Conservation (phyloP, 441 rosid genomes). For the Populus hybrid region DNA sequence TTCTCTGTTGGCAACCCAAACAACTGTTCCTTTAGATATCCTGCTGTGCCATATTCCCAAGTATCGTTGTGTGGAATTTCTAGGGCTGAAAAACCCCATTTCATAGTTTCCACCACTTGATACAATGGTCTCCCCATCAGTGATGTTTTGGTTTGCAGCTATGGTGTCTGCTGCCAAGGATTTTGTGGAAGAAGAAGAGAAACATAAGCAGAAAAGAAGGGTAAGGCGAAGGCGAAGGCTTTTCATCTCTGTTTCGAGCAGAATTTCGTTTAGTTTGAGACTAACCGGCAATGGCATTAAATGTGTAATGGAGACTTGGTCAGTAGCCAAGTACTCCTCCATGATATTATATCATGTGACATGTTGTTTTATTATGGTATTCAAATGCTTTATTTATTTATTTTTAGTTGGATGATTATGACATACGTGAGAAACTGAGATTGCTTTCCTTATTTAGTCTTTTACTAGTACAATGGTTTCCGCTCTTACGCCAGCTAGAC, state of each 20-base stretch:
- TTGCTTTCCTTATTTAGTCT: not conserved
- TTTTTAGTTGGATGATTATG: not conserved
- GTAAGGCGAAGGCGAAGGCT: not conserved
- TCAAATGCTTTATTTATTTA: no score
- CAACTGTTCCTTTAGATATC: not conserved
- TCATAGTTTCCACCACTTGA: not conserved
- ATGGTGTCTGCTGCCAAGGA: slow-evolving; percentile 2
- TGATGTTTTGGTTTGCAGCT: not conserved
- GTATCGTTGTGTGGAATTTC: not conserved
- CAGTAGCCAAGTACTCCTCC: not conserved
- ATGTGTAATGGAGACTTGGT: not conserved
- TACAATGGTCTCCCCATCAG: slow-evolving; percentile 1
- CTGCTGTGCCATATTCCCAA: slow-evolving; percentile 8
- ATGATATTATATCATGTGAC: not conserved
- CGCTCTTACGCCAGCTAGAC: no score
- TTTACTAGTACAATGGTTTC: no score
- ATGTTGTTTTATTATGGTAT: not conserved
- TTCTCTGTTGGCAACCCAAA: slow-evolving; percentile 16
- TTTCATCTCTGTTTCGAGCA: not conserved
- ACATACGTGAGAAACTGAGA: not conserved
- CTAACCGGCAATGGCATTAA: not conserved
- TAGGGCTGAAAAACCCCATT: no score
- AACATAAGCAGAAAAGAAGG: not conserved
- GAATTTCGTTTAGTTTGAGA: not conserved
- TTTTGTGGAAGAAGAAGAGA: not conserved